These are phyloP conservation scores for Colletotrichum kahawae DNA, from an alignment of 2,329 filamentous ascomycete species.

Conservation along the genomic window DNA sequence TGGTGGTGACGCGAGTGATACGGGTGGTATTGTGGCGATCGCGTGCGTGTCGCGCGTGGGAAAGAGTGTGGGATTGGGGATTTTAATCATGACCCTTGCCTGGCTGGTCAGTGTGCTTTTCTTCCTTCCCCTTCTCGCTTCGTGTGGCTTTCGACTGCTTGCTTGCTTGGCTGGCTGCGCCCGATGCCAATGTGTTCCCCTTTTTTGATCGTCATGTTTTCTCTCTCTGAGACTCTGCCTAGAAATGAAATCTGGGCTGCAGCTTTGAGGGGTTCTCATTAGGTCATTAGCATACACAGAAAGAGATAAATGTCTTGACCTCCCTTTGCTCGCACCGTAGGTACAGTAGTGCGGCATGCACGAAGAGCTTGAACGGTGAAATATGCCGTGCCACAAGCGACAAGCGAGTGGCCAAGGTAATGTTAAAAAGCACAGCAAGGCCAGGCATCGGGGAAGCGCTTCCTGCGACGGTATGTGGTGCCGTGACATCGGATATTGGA, in stretches of 20 bases:
- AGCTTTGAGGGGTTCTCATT: not conserved
- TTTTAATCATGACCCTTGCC: not conserved
- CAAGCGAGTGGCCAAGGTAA: not conserved
- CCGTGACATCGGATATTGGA: slow-evolving; percentile 17
- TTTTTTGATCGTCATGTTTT: not conserved
- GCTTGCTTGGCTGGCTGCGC: not conserved
- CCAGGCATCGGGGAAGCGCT: slow-evolving; percentile 8
- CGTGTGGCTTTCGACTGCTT: not conserved
- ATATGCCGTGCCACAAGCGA: not conserved
- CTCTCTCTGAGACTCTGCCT: not conserved
- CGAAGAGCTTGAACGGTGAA: not conserved
- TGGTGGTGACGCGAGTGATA: not conserved
- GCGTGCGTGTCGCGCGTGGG: slow-evolving; percentile 5
- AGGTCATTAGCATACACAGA: not conserved
- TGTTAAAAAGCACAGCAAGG: not conserved
- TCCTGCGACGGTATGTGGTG: slow-evolving; percentile 12
- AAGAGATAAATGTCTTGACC: not conserved
- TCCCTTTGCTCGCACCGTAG: not conserved
- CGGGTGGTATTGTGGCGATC: not conserved
- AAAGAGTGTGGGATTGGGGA: not conserved
- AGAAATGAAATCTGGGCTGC: not conserved
- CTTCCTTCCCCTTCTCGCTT: not conserved
- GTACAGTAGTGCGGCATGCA: slow-evolving; percentile 6
- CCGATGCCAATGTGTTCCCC: not conserved
- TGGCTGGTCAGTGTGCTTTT: not conserved